These are phyloP conservation scores for Myxozyma melibiosi DNA, from an alignment of 805 yeast genomes.

Conservation along the genomic window DNA sequence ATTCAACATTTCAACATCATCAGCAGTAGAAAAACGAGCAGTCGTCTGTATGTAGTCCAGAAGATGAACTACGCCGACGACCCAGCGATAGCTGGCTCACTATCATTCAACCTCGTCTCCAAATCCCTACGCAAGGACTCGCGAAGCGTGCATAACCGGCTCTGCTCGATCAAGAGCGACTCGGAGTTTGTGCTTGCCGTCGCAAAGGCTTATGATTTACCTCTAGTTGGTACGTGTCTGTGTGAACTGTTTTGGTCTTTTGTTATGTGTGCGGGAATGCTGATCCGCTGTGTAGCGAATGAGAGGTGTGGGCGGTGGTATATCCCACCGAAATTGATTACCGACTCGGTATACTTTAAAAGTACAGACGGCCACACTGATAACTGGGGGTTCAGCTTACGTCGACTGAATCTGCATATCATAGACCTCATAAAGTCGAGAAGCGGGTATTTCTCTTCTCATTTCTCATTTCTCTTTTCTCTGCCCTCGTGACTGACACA, in stretches of 20 bases:
- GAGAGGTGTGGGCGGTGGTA: constrained; percentile 92
- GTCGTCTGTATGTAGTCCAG: too few species aligned
- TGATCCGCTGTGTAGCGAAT: constrained; percentile 62
- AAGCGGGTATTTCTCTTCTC: constrained; percentile 44
- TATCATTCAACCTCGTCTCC: constrained; percentile 27
- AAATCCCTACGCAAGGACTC: constrained; percentile 55
- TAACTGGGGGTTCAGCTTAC: constrained; percentile 75
- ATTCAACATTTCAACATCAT: too few species aligned
- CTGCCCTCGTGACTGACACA: not conserved
- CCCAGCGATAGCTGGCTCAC: constrained; percentile 16
- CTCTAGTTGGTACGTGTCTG: constrained; percentile 38
- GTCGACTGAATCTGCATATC: constrained; percentile 75
- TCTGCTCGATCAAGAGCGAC: constrained; percentile 74
- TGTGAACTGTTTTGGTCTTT: not conserved
- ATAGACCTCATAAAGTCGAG: constrained; percentile 50
- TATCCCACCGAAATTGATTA: constrained; percentile 49
- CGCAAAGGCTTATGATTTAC: constrained; percentile 41
- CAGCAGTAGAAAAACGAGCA: too few species aligned
- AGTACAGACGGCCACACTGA: constrained; percentile 89
- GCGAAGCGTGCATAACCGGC: constrained; percentile 57
- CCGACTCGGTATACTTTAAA: constrained; percentile 70
- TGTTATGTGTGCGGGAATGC: not conserved
- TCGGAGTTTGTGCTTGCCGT: constrained; percentile 53
- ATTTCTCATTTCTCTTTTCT: not conserved
- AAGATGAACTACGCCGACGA: constrained; percentile 21